These are phyloP conservation scores for Wallacemonas sp. DNA, from an alignment of 208 protist species.

Conservation along the genomic window DNA sequence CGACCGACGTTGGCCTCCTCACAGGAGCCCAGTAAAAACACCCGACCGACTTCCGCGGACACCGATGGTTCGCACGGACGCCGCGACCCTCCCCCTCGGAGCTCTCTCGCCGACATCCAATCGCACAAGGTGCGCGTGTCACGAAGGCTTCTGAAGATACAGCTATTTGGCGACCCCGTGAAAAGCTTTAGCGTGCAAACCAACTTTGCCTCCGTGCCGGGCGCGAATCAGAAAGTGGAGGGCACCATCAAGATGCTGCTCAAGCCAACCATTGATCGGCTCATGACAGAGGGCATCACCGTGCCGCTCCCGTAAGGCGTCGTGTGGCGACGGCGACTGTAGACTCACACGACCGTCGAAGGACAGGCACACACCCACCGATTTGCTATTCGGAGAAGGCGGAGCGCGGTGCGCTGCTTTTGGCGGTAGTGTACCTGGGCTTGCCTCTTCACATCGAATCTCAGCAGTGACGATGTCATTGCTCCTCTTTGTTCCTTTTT, in stretches of 20 bases:
- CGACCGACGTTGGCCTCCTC: conserved; percentile 1
- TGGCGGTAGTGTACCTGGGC: too few species aligned
- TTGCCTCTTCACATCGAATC: too few species aligned
- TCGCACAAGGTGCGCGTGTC: conserved; percentile 43
- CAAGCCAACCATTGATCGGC: conserved; percentile 69
- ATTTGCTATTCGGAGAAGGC: too few species aligned
- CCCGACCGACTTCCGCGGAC: background rate
- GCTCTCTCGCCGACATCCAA: conserved; percentile 53
- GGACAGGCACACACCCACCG: too few species aligned
- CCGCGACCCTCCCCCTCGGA: conserved; percentile 1
- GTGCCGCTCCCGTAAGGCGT: conserved; percentile 6
- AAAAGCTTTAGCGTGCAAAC: conserved; percentile 74
- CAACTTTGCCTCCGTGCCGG: conserved; percentile 77
- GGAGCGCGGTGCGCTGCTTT: too few species aligned
- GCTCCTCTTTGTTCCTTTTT: conserved; percentile 13
- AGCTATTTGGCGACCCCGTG: conserved; percentile 86
- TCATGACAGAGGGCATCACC: conserved; percentile 82
- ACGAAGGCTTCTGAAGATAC: conserved; percentile 59
- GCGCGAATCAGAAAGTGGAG: conserved; percentile 75
- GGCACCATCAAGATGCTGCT: conserved; percentile 72
- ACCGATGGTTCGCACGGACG: background rate
- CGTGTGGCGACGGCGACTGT: background rate
- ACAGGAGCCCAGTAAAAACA: background rate
- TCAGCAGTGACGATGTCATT: background rate
- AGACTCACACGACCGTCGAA: too few species aligned